Conservation (phyloP, 768 basidiomycete genomes). For the Hygrophoropsis aurantiaca region DNA sequence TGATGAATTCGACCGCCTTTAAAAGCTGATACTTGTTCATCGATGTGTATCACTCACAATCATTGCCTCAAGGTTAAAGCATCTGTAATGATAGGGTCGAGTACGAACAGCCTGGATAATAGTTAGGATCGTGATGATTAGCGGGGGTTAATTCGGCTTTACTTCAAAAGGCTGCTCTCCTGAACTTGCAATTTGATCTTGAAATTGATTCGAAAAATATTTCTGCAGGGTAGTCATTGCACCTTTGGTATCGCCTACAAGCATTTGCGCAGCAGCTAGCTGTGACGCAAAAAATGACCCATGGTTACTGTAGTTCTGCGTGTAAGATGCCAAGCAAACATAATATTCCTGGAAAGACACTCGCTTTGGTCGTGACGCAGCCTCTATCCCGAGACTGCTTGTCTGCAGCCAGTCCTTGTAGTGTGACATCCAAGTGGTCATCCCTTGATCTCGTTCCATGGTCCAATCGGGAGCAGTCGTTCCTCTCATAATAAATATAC, state of each 20-base stretch:
- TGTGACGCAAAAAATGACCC: slow-evolving; percentile 48
- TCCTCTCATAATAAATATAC: slow-evolving; percentile 40
- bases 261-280: slow-evolving; percentile 40
- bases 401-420: slow-evolving; percentile 47
- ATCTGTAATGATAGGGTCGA: slow-evolving; percentile 56
- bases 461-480: slow-evolving; percentile 43
- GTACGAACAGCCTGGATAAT: slow-evolving; percentile 38
- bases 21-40: too few species aligned
- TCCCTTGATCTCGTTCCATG: slow-evolving; percentile 32
- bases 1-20: slow-evolving; percentile 13
- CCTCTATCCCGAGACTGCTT: slow-evolving; percentile 41
- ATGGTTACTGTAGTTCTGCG: slow-evolving; percentile 47
- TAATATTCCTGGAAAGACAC: slow-evolving; percentile 10
- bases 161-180: slow-evolving; percentile 61
- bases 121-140: too few species aligned
- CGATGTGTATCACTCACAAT: slow-evolving; percentile 38
- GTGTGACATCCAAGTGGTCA: slow-evolving; percentile 41
- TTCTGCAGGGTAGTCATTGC: slow-evolving; percentile 37
- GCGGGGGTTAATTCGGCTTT: too few species aligned
- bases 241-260: slow-evolving; percentile 39
- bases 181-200: slow-evolving; percentile 47
- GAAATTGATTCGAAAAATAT: slow-evolving; percentile 43
- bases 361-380: slow-evolving; percentile 49
- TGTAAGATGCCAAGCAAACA: background rate
- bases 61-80: slow-evolving; percentile 59